Conservation (phyloP, 768 basidiomycete species). For the Amanita molliuscula region DNA sequence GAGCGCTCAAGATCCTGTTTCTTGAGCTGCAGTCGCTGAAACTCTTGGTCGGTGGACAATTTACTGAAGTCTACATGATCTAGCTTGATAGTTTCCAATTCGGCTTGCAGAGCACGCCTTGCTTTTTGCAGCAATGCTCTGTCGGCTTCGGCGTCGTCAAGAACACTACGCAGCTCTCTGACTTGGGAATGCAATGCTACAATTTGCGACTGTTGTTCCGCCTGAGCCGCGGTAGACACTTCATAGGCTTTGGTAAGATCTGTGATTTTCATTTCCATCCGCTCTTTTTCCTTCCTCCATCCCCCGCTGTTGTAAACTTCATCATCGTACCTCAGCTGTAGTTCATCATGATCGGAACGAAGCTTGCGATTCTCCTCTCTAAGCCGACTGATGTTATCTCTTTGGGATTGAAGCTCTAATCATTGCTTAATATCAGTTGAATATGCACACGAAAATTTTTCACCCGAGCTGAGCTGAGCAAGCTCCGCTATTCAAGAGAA, state of each 20-base stretch:
- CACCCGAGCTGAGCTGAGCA: slow-evolving; percentile 73
- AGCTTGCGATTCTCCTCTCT: slow-evolving; percentile 75
- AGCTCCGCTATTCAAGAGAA: slow-evolving; percentile 46
- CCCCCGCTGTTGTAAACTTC: slow-evolving; percentile 68
- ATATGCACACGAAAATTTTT: slow-evolving; percentile 5
- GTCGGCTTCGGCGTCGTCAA: slow-evolving; percentile 83
- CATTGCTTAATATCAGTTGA: not conserved
- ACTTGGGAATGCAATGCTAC: slow-evolving; percentile 80
- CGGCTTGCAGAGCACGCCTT: slow-evolving; percentile 67
- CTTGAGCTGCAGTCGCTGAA: slow-evolving; percentile 67
- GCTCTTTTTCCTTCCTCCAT: slow-evolving; percentile 86
- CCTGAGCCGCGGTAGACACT: slow-evolving; percentile 55
- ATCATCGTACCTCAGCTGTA: slow-evolving; percentile 67
- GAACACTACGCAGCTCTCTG: slow-evolving; percentile 65
- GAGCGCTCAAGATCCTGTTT: slow-evolving; percentile 76
- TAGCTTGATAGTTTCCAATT: slow-evolving; percentile 71
- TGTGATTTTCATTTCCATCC: slow-evolving; percentile 71
- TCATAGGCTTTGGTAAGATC: slow-evolving; percentile 73
- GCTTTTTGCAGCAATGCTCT: slow-evolving; percentile 73
- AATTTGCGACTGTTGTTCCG: slow-evolving; percentile 79
- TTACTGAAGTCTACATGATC: slow-evolving; percentile 63
- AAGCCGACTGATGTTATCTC: slow-evolving; percentile 63
- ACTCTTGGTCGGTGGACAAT: slow-evolving; percentile 60
- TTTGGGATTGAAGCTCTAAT: slow-evolving; percentile 67
- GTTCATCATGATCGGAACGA: slow-evolving; percentile 65